Percentiles rank a stretch among this genome's conserved stretches.
phyloP scores from a whole-genome alignment of 305 asterid species.

The Rubia balearica region DNA sequence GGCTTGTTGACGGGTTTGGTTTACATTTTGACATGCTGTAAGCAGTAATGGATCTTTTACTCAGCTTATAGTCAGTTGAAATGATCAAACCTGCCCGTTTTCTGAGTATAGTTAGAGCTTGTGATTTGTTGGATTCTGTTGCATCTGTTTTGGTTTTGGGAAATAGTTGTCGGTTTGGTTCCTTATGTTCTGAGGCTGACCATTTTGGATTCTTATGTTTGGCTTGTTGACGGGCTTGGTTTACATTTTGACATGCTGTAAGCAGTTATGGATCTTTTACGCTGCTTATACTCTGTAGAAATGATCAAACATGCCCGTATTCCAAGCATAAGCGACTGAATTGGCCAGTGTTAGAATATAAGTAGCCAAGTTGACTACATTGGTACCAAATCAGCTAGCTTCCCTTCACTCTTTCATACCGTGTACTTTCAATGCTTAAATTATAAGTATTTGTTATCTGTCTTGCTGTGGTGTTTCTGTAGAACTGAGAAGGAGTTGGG shows the following conservation, averaged over 20 bases:
- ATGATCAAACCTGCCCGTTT: too few species aligned
- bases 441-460: neutral
- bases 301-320: neutral
- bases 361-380: neutral
- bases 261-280: too few species aligned
- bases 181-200: neutral
- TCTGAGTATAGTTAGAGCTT: too few species aligned
- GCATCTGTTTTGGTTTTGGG: neutral
- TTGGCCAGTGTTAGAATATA: constrained; percentile 1
- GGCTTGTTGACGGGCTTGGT: neutral
- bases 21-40: too few species aligned
- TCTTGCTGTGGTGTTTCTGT: constrained; percentile 9
- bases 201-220: neutral
- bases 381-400: neutral
- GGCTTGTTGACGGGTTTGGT: too few species aligned
- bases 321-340: neutral
- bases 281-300: neutral
- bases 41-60: too few species aligned
- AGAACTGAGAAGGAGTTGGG: constrained; percentile 29
- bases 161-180: neutral
- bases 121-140: neutral
- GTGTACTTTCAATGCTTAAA: neutral
- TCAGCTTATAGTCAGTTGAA: too few species aligned
- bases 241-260: neutral
- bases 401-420: neutral